Conservation (phyloP, 805 yeast genomes). For the Metschnikowia koreensis region DNA sequence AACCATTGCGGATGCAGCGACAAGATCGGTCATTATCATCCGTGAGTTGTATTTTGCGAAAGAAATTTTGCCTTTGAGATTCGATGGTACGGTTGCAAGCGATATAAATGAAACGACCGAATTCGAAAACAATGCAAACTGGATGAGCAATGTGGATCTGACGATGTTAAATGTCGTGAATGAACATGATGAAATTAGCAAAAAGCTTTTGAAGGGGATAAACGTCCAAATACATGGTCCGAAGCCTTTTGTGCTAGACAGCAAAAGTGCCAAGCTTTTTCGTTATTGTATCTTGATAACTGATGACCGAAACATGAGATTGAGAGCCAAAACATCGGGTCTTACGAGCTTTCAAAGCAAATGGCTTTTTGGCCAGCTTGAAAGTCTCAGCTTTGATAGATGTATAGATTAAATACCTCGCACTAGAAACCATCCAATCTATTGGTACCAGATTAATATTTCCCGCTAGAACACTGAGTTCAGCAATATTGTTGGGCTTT, state of each 20-base stretch:
- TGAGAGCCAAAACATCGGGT: constrained; percentile 59
- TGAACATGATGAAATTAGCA: constrained; percentile 41
- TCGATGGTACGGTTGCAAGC: constrained; percentile 67
- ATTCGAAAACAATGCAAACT: constrained; percentile 67
- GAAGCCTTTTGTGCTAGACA: constrained; percentile 24
- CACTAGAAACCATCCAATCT: background rate
- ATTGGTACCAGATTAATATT: background rate
- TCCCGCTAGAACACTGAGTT: too few relatives aligned
- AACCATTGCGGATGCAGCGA: constrained; percentile 74
- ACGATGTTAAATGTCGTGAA: constrained; percentile 54
- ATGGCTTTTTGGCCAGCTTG: constrained; percentile 58
- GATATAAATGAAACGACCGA: constrained; percentile 71
- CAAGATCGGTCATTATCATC: constrained; percentile 72
- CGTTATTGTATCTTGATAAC: constrained; percentile 63
- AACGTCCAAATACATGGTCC: constrained; percentile 12
- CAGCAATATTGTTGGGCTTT: too few relatives aligned
- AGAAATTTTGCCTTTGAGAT: constrained; percentile 57
- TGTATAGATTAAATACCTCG: constrained; percentile 42
- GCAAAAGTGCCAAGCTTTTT: constrained; percentile 43
- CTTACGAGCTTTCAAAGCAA: constrained; percentile 54
- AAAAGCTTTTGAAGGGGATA: constrained; percentile 40
- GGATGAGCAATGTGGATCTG: constrained; percentile 74
- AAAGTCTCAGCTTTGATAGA: constrained; percentile 44
- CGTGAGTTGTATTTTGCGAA: constrained; percentile 61
- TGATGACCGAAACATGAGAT: constrained; percentile 71